Base-by-base conservation (phyloP, 2,329 filamentous ascomycete species). In the Beauveria rudraprayagi region DNA sequence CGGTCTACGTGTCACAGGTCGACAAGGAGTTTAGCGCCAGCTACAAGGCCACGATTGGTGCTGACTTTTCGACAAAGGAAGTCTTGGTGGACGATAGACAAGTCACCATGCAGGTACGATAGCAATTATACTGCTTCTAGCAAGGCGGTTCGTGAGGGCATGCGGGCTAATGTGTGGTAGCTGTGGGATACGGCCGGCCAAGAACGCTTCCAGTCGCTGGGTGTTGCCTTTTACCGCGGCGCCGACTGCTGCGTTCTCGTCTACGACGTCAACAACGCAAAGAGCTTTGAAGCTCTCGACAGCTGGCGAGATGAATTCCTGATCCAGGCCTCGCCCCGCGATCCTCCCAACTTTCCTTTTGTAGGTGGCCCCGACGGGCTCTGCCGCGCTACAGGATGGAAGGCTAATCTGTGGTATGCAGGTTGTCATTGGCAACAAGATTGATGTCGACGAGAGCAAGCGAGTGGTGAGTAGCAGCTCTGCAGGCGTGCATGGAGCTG, bases 1-100 rank as follows among this genome's bases (percentile, higher is more conserved):
- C 22, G 19, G 11, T 2, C 11, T 6, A 10, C 24, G 61, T n/a
- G 41, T 37, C 63, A 67, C 68, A 97, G 93, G 93, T 99, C 84
- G 99, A 99, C 83, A 99, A 99, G 81, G 97, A 99, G 77, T 99
- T 99, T 82, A 97, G 92, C 75, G 93, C 92, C 68, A 97, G 92
- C 80, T 99, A 99, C 86, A 99, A 99, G 80, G 94, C 94, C 63
- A 99, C 94, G 51, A 99, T 99, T 74, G 94, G 94, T 67, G 94
- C 94, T 74, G 94, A 99, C 77, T 99, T 99, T 78, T 82, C 99
- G 64, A 99, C 94, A 61, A 95, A 96, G 75, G 94, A 99, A 80
- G 94, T 99, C 46, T 81, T 97, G 66, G 93, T 99, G 60, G 94
- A 97, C 77, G 94, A 97, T 77, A 86, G 93, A 72, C 85, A 97